Evolutionary conservation across 2,329 filamentous ascomycete genomes (phyloP).

Genomic region (Alternaria gaisen): DNA sequence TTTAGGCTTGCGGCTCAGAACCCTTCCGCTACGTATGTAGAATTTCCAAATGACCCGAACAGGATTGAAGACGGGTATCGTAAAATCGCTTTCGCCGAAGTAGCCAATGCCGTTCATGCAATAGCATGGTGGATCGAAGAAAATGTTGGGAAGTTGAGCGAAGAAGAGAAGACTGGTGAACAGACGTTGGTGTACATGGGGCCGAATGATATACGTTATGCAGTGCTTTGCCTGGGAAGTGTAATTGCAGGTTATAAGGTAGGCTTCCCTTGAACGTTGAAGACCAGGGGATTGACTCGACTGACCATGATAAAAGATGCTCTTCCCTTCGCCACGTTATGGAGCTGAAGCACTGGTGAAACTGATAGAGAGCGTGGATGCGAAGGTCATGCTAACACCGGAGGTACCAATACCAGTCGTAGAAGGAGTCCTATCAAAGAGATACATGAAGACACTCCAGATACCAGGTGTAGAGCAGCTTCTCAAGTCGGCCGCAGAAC

Average conservation of each 20-base stretch:
- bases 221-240: constrained; percentile 49
- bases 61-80: constrained; percentile 35
- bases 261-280: background rate
- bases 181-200: constrained; percentile 36
- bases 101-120: constrained; percentile 39
- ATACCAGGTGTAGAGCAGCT: constrained; percentile 28
- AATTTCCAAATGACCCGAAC: constrained; percentile 10
- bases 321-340: constrained; percentile 35
- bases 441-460: constrained; percentile 20
- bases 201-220: constrained; percentile 49
- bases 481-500: constrained; percentile 15
- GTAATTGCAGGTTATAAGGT: constrained; percentile 54
- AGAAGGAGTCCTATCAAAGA: constrained; percentile 20
- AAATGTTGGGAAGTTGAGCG: constrained; percentile 34
- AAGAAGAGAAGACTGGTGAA: constrained; percentile 28
- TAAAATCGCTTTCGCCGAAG: constrained; percentile 35
- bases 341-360: constrained; percentile 26
- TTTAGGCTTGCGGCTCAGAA: constrained; percentile 13
- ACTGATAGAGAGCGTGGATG: constrained; percentile 29
- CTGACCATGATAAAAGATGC: constrained; percentile 16
- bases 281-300: background rate
- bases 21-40: constrained; percentile 9
- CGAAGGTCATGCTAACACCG: constrained; percentile 27
- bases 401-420: constrained; percentile 20
- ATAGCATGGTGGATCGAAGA: constrained; percentile 39